Evolutionary conservation across 345 rosid species (phyloP), one percentile per base, ranked within the genome.

Genomic region (Cochlearia excelsa): DNA sequence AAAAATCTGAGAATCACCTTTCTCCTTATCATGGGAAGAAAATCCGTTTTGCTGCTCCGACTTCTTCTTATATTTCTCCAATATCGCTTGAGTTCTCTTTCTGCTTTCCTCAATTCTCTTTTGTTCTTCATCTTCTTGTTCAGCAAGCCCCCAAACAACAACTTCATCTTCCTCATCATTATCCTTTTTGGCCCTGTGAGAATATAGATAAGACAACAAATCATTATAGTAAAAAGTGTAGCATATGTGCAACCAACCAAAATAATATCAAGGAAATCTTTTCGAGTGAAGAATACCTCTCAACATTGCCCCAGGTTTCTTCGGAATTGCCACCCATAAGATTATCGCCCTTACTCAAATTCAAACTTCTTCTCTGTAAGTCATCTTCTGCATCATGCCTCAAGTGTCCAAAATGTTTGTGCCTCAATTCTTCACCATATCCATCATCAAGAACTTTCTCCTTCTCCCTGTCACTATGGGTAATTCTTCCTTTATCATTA

Each of bases 71-170:
- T 84, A 67, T 65, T 87, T 87, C 69, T 80, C 89, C 67, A 90
- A 65, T 72, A 94, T 85, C 51, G 93, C 97, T 56, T 85, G 81
- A 74, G 77, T 84, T 65, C 81, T 73, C 76, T 80, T 85, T 78
- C 95, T 84, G 70, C 99, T 94, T 76, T 90, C 93, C 75, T 85
- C 95, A 31, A 94, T 80, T 75, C 77, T 85, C 49, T 84, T 76
- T 11, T 90, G 63, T 65, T 94, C 90, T 16, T 89, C 97, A 65
- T 85, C 97, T 72, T 86, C 96, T 16, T 16, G 23, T 58, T 85
- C 95, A 50, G 80, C 88, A 67, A 74, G 74, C 75, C 78, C 70
- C 62, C 92, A 75, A 2, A 74, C 7, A 70, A 85, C 50, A 46
- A 76, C 72, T 66, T 82, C 86, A 27, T 90, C 93, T 69, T 78